Conservation (phyloP, 495 filamentous ascomycete species). For the Achaetomiella virescens region DNA sequence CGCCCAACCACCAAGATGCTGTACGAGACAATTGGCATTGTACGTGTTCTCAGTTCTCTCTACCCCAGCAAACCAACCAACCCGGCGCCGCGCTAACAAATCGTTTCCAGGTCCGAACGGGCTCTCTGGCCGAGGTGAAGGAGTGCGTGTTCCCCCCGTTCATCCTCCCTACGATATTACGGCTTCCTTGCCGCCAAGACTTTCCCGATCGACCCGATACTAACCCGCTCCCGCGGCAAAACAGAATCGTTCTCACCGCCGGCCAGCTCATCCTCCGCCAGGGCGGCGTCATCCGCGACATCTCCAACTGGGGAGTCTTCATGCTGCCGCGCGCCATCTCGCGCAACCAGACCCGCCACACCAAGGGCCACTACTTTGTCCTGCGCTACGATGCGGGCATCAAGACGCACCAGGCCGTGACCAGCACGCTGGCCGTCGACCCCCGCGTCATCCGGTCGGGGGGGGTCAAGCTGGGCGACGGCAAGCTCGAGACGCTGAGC, state of each 20-base stretch:
- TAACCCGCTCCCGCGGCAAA: too few relatives aligned
- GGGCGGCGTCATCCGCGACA: constrained; percentile 85
- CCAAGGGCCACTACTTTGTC: constrained; percentile 88
- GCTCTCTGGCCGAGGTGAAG: constrained; percentile 83
- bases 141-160: constrained; percentile 55
- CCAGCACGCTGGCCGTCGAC: constrained; percentile 73
- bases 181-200: too few relatives aligned
- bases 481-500: constrained; percentile 63
- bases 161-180: constrained; percentile 1
- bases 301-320: constrained; percentile 92
- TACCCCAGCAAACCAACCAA: background rate
- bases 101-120: constrained; percentile 68
- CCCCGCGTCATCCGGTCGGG: constrained; percentile 83
- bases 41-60: constrained; percentile 38
- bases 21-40: constrained; percentile 95
- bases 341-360: constrained; percentile 73
- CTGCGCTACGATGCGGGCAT: constrained; percentile 85
- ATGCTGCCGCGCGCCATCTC: constrained; percentile 67
- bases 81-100: background rate
- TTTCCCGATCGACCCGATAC: too few relatives aligned
- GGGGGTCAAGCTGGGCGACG: constrained; percentile 76
- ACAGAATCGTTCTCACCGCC: constrained; percentile 79
- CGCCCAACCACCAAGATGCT: constrained; percentile 56
- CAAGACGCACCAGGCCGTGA: constrained; percentile 62
- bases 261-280: constrained; percentile 75